Evolutionary conservation across 768 basidiomycete genomes (phyloP).

Genomic region (Psilocybe cubensis): DNA sequence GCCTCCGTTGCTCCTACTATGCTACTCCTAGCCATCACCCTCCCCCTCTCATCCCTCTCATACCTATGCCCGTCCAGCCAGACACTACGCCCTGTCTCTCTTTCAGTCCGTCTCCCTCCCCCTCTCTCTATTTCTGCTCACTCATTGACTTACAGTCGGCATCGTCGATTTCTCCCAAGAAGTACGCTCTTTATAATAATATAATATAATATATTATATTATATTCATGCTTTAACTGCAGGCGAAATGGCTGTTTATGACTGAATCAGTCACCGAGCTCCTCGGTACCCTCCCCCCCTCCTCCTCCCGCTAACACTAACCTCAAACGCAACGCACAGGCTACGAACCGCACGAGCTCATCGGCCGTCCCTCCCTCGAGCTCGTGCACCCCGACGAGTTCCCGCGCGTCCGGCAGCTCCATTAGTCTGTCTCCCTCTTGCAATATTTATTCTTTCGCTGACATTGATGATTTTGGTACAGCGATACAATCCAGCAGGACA

Average conservation of each 20-base stretch:
- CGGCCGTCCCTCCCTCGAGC: constrained; percentile 68
- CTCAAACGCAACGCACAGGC: constrained; percentile 42
- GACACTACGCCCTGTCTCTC: constrained; percentile 67
- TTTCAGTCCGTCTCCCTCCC: constrained; percentile 64
- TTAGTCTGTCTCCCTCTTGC: constrained; percentile 48
- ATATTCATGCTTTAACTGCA: constrained; percentile 25
- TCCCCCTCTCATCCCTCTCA: constrained; percentile 15
- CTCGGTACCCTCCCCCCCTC: constrained; percentile 46
- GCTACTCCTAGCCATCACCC: constrained; percentile 10
- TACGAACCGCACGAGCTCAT: constrained; percentile 76
- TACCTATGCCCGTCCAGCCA: too few relatives aligned
- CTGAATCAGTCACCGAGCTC: constrained; percentile 67
- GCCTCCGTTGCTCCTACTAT: constrained; percentile 2
- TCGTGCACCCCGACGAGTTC: constrained; percentile 84
- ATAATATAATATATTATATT: neutral
- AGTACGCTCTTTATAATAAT: constrained; percentile 34
- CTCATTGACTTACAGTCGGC: constrained; percentile 50
- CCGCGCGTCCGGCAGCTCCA: constrained; percentile 67
- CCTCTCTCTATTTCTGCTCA: neutral
- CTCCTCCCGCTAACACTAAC: neutral
- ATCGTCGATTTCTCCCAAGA: constrained; percentile 83
- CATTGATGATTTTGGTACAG: constrained; percentile 33
- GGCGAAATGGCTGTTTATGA: constrained; percentile 71
- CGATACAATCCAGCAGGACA: constrained; percentile 77
- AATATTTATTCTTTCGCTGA: constrained; percentile 1